A percentile compares a stretch with the other conserved stretches of the same genome.
phyloP scores from a whole-genome alignment of 148 eudicot genomes.

The Selenicereus undatus region DNA sequence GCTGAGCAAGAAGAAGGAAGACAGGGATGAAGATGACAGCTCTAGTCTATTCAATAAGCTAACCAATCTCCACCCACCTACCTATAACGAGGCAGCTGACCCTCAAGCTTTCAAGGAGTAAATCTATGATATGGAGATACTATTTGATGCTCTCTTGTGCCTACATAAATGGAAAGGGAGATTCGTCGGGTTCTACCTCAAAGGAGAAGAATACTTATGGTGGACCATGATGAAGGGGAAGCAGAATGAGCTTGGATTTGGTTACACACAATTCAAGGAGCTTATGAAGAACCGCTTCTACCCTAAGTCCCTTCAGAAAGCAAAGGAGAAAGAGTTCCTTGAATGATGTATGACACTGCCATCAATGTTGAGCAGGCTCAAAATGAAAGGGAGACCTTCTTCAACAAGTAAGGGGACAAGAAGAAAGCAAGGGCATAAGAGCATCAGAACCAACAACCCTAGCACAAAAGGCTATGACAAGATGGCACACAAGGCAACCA shows the following conservation, averaged over 20 bases:
- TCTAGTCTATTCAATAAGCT: neutral
- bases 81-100: neutral
- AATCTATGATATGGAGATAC: no score
- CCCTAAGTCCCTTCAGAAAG: neutral
- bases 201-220: no score
- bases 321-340: neutral
- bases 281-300: neutral
- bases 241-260: neutral
- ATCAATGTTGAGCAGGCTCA: neutral
- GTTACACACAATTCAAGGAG: neutral
- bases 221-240: neutral
- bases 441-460: no score
- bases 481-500: no score
- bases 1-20: no score
- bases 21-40: neutral
- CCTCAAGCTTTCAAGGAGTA: neutral
- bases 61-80: neutral
- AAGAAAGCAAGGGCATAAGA: no score
- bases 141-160: neutral
- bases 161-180: no score
- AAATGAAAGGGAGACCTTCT: no score
- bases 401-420: neutral
- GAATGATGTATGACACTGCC: neutral
- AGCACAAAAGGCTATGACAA: no score
- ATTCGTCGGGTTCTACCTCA: no score